A percentile compares a stretch with the other conserved stretches of the same genome.
Conservation (phyloP, 2,329 filamentous ascomycete genomes). For the Clonostachys sp. region DNA sequence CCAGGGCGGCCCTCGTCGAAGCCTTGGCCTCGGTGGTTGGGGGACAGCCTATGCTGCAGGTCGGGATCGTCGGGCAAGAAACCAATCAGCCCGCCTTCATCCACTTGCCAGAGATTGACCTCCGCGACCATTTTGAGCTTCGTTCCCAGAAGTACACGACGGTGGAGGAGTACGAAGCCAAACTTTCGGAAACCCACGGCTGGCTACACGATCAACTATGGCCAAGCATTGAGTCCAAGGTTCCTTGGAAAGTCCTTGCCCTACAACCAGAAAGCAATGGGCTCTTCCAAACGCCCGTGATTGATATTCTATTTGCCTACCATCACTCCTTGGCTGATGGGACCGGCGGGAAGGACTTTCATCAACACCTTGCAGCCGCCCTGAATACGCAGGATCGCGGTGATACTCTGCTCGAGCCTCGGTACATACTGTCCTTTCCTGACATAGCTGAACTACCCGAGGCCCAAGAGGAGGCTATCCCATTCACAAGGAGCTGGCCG, state of each 20-base stretch:
- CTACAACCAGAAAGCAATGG: not conserved
- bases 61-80: constrained; percentile 40
- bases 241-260: constrained; percentile 40
- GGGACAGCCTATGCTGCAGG: constrained; percentile 40
- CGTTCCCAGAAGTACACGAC: constrained; percentile 10
- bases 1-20: constrained; percentile 17
- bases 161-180: constrained; percentile 18
- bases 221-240: constrained; percentile 26
- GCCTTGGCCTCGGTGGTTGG: constrained; percentile 34
- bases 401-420: not conserved
- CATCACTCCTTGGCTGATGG: constrained; percentile 53
- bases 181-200: constrained; percentile 24
- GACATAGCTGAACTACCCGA: constrained; percentile 23
- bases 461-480: constrained; percentile 32
- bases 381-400: constrained; percentile 18
- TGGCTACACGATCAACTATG: constrained; percentile 34
- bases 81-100: constrained; percentile 36
- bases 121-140: constrained; percentile 36
- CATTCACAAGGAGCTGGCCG: constrained; percentile 28
- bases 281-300: constrained; percentile 18
- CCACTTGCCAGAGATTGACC: constrained; percentile 32
- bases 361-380: constrained; percentile 36
- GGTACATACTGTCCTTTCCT: constrained; percentile 21
- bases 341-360: constrained; percentile 40
- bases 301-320: constrained; percentile 39